A percentile compares a stretch with the other conserved stretches of the same genome.
These are phyloP conservation scores for Rhodosporidiobolus odoratus DNA, from an alignment of 768 basidiomycete species.

Conservation along the genomic window DNA sequence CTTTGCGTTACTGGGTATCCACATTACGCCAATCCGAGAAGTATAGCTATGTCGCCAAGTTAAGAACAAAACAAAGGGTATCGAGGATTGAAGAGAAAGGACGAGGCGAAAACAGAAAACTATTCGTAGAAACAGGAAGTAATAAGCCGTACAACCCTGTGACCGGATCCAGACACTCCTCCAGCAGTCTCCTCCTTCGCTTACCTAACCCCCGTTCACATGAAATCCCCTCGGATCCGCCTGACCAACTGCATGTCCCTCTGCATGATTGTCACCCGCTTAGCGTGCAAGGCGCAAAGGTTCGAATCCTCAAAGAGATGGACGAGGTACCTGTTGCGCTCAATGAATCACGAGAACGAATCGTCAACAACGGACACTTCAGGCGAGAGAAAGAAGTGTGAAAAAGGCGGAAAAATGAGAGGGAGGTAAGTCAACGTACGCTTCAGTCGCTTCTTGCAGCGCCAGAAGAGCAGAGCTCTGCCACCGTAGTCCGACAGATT, in stretches of 20 bases:
- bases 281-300: constrained; percentile 87
- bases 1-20: too few relatives aligned
- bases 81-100: too few relatives aligned
- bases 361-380: too few relatives aligned
- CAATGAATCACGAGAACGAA: neutral
- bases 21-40: too few relatives aligned
- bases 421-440: constrained; percentile 51
- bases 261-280: constrained; percentile 96
- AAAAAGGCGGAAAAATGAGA: neutral
- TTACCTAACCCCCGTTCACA: constrained; percentile 2
- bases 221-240: constrained; percentile 77
- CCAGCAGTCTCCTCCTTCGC: neutral
- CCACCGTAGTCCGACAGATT: constrained; percentile 70
- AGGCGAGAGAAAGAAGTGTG: too few relatives aligned
- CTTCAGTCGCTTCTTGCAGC: constrained; percentile 93
- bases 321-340: constrained; percentile 56
- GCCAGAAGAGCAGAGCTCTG: constrained; percentile 90
- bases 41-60: too few relatives aligned
- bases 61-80: too few relatives aligned
- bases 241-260: constrained; percentile 93
- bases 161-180: neutral
- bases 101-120: too few relatives aligned
- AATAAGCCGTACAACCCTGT: too few relatives aligned
- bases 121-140: too few relatives aligned
- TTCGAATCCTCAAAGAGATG: constrained; percentile 95